Base-by-base conservation (phyloP, 441 rosid species). In the Populus hybrid region DNA sequence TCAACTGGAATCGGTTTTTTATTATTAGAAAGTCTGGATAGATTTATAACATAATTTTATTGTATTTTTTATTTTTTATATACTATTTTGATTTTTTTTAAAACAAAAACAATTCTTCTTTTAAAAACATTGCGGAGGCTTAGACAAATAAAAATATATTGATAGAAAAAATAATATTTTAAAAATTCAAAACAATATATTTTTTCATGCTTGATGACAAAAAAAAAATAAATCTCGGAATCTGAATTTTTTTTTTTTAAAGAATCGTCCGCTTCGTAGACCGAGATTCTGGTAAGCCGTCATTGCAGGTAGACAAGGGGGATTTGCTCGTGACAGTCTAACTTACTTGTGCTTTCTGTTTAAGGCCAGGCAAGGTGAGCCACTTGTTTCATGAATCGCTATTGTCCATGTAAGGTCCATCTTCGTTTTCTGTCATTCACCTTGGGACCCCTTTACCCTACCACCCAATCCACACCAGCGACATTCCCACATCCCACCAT, bases 341-440 rank as follows among this genome's bases (percentile, higher is more conserved):
- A 33, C 36, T 50, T 10, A 50, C 56, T 50, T 5, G n/a, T 53
- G 23, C 7, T 76, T 59, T 67, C 21, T 50, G 72, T 26, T 12
- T 4, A 29, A 10, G 65, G 23, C 14, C 10, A 7, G 50, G 1
- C 21, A 50, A 75, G 66, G 26, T 69, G 3, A 64, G 59, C 74
- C 76, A 59, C 29, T 3, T 9, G 70, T 74, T 74, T 23, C 40
- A 1, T 12, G 78, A 68, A 64, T 78, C 68, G 77, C 35, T 68
- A 1, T 28, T 40, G 66, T 71, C 68, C 64, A 74, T 23, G 7
- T 12, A 65, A 64, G 28, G 10, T 16, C 72, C 74, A 66, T 77
- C 74, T 31, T 6, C 67, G 33, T 68, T 78, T 5, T n/a, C 18
- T 45, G 12, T 20, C 61, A n/a, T 12, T 11, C 16, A 16, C 35